Evolutionary conservation across 1,139 yeast genomes (phyloP), one percentile per base, ranked within the genome.

Genomic region (Kazachstania sp.): DNA sequence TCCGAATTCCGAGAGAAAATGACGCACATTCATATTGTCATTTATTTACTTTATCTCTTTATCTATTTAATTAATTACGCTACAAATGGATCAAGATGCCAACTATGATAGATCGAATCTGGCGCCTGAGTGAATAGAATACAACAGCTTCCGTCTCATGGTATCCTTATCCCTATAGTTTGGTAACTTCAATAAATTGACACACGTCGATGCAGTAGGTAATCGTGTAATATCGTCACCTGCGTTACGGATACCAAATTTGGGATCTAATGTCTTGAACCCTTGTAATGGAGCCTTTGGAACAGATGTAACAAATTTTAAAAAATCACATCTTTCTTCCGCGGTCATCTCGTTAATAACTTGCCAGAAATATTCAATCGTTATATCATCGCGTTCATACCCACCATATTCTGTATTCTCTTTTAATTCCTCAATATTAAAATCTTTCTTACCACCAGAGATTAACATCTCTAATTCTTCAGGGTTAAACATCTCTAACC

Each of bases 141-240:
- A 86, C 32, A 86, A 63, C 45, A 92, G 66, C 61, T 88, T 90
- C 46, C 74, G 67, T 49, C 74, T 72, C 44, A 92, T 67, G 3
- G 75, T 45, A 41, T 71, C 66, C 60, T 81, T 85, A 58, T 83
- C 71, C 52, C 70, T 68, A 63, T 92, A 92, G 61, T 86, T 84
- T 0, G 98, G 98, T 39, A 94, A 66, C 59, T 85, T 88, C 51
- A 92, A 70, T 50, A 92, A 66, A 61, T 92, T 94, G 28, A 88
- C 87, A 71, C 98, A 92, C 0, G 99, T 92, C 0, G 95, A 80
- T 0, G 97, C 86, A 0, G 97, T 87, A 0, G 98, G 98, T 40
- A 92, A 70, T 39, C 95, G 70, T 7, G 73, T 73, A 2, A 61
- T 57, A 30, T 72, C 71, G 12, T 54, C 45, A 0, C 95, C 95